A percentile compares a stretch with the other conserved stretches of the same genome.
phyloP scores from a whole-genome alignment of 2,329 filamentous ascomycete genomes.

The Ascochyta viciae-villosae region DNA sequence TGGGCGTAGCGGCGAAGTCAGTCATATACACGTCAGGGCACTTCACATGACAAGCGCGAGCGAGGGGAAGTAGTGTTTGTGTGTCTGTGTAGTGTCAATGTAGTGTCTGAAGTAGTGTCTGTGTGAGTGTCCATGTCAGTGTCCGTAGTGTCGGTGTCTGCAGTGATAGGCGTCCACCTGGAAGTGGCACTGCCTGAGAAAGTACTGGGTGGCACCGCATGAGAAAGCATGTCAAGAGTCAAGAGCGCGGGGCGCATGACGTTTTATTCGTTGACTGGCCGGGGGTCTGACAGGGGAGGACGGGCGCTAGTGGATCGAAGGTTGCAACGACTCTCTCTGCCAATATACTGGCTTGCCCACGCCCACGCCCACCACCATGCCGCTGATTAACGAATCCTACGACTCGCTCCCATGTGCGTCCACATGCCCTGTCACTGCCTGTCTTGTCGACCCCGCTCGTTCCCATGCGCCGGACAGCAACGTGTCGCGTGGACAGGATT shows the following conservation, averaged over 20 bases:
- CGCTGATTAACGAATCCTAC: constrained; percentile 72
- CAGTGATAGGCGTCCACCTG: too few relatives aligned
- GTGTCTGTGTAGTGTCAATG: too few relatives aligned
- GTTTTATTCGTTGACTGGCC: constrained; percentile 20
- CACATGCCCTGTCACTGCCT: constrained; percentile 7
- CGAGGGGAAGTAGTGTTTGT: too few relatives aligned
- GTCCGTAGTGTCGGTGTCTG: too few relatives aligned
- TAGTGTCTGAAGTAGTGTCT: too few relatives aligned
- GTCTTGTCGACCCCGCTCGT: constrained; percentile 58
- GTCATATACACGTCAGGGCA: constrained; percentile 10
- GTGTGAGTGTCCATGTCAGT: too few relatives aligned
- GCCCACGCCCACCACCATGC: constrained; percentile 58
- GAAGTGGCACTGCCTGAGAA: too few relatives aligned
- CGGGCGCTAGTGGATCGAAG: constrained; percentile 9
- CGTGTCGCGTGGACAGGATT: constrained; percentile 3
- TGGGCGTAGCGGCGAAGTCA: background rate
- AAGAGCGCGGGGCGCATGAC: constrained; percentile 20
- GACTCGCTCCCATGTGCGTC: constrained; percentile 80
- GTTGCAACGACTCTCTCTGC: constrained; percentile 5
- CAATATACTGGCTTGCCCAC: background rate
- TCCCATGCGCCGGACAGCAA: constrained; percentile 50
- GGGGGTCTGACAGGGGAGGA: constrained; percentile 13
- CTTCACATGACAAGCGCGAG: background rate
- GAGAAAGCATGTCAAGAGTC: too few relatives aligned
- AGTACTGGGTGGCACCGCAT: too few relatives aligned